phyloP scores from a whole-genome alignment of 208 protist species.

The Entamoeba dispar region DNA sequence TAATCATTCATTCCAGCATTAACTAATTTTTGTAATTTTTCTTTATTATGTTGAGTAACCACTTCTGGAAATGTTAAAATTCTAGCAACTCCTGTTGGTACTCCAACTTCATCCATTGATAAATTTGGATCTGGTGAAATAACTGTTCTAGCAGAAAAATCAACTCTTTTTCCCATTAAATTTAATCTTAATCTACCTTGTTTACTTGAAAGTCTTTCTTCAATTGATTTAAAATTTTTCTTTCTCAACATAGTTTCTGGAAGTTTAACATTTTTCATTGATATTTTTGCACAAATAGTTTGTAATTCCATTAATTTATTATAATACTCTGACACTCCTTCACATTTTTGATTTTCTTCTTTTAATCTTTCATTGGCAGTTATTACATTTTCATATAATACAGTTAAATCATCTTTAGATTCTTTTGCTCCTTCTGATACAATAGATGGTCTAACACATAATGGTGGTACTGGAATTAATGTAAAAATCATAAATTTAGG shows the following conservation, averaged over 20 bases:
- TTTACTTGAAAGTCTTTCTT: slow-evolving; percentile 92
- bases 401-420: slow-evolving; percentile 83
- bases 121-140: slow-evolving; percentile 63
- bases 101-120: slow-evolving; percentile 65
- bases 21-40: slow-evolving; percentile 66
- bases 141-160: slow-evolving; percentile 95
- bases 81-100: slow-evolving; percentile 83
- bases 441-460: slow-evolving; percentile 81
- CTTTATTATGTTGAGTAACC: slow-evolving; percentile 87
- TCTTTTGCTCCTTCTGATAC: slow-evolving; percentile 50
- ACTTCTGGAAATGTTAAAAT: slow-evolving; percentile 93
- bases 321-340: slow-evolving; percentile 53
- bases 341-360: slow-evolving; percentile 54
- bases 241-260: slow-evolving; percentile 52
- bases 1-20: slow-evolving; percentile 58
- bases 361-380: slow-evolving; percentile 66
- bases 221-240: slow-evolving; percentile 81
- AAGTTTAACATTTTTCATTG: slow-evolving; percentile 76
- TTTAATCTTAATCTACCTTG: slow-evolving; percentile 86
- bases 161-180: slow-evolving; percentile 97
- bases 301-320: slow-evolving; percentile 59
- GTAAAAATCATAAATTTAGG: slow-evolving; percentile 79
- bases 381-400: slow-evolving; percentile 82
- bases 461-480: slow-evolving; percentile 74
- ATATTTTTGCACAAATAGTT: slow-evolving; percentile 77